A percentile compares a stretch with the other conserved stretches of the same genome.
Evolutionary conservation across 768 basidiomycete species (phyloP).

Genomic region (Multifurca ochricompacta): DNA sequence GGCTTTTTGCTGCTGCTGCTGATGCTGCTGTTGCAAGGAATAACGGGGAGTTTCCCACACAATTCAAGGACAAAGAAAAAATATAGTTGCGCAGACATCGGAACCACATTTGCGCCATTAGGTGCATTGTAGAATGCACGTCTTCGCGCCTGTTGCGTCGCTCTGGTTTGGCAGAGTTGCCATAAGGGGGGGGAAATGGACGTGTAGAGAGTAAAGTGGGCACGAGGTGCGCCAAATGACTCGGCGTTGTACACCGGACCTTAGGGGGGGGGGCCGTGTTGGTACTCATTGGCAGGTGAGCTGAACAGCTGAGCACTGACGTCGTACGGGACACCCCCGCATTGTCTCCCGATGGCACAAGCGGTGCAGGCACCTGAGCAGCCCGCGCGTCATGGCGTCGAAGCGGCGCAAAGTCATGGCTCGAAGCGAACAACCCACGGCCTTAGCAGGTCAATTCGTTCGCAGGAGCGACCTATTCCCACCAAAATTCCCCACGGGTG

Average conservation of each 20-base stretch:
- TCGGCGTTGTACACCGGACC: background rate
- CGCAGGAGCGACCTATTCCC: background rate
- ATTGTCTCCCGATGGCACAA: background rate
- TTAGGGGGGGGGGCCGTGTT: background rate
- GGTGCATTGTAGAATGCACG: background rate
- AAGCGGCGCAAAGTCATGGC: background rate
- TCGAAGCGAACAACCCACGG: background rate
- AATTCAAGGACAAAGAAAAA: background rate
- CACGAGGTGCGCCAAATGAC: background rate
- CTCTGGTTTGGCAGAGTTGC: background rate
- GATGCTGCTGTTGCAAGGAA: background rate
- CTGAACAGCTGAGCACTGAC: constrained; percentile 12
- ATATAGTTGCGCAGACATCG: background rate
- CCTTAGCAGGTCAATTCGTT: background rate
- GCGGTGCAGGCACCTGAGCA: constrained; percentile 9
- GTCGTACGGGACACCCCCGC: background rate
- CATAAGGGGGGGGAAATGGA: background rate
- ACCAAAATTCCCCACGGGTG: background rate
- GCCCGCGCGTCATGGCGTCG: background rate
- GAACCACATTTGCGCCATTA: background rate
- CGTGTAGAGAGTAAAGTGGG: background rate
- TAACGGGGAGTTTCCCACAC: constrained; percentile 6
- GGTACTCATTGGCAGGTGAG: background rate
- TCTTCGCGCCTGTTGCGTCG: background rate
- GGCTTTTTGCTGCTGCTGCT: no score